A percentile compares a stretch with the other conserved stretches of the same genome.
Evolutionary conservation across 441 rosid genomes (phyloP).

Genomic region (Manihot esculenta): DNA sequence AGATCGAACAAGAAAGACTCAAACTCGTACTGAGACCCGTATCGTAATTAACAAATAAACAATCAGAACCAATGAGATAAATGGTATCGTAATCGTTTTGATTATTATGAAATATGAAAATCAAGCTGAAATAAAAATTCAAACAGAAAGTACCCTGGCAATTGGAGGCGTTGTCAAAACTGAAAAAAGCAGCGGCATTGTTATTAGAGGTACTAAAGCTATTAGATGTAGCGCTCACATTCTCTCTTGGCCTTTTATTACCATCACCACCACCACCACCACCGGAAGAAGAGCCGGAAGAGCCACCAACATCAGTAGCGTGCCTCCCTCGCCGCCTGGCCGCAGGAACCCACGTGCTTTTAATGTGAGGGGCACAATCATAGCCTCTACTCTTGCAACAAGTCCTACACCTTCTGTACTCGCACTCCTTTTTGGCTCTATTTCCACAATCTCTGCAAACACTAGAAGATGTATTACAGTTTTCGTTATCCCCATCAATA

Average conservation of each 20-base stretch:
- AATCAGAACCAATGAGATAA: neutral
- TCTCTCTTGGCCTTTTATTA: slow-evolving; percentile 49
- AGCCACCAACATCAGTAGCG: slow-evolving; percentile 24
- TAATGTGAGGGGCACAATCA: slow-evolving; percentile 84
- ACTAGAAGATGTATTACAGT: slow-evolving; percentile 32
- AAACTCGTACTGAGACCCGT: neutral
- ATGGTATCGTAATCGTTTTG: neutral
- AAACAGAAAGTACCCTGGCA: slow-evolving; percentile 63
- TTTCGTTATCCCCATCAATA: slow-evolving; percentile 20
- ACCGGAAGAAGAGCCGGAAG: slow-evolving; percentile 47
- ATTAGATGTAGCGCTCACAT: slow-evolving; percentile 25
- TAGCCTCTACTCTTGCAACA: slow-evolving; percentile 89
- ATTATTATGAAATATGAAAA: too few relatives aligned
- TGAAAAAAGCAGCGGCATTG: slow-evolving; percentile 35
- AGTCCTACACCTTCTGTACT: slow-evolving; percentile 81
- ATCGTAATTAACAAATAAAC: neutral
- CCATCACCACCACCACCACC: slow-evolving; percentile 33
- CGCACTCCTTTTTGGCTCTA: slow-evolving; percentile 89
- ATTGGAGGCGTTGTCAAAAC: slow-evolving; percentile 40
- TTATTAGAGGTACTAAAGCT: slow-evolving; percentile 35
- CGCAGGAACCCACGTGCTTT: slow-evolving; percentile 97
- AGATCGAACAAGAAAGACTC: neutral
- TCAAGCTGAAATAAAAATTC: too few relatives aligned
- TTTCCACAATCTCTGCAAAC: slow-evolving; percentile 97
- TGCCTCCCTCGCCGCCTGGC: slow-evolving; percentile 73